A percentile compares a stretch with the other conserved stretches of the same genome.
phyloP scores from a whole-genome alignment of 2,329 filamentous ascomycete species.

The Fusarium zealandicum region DNA sequence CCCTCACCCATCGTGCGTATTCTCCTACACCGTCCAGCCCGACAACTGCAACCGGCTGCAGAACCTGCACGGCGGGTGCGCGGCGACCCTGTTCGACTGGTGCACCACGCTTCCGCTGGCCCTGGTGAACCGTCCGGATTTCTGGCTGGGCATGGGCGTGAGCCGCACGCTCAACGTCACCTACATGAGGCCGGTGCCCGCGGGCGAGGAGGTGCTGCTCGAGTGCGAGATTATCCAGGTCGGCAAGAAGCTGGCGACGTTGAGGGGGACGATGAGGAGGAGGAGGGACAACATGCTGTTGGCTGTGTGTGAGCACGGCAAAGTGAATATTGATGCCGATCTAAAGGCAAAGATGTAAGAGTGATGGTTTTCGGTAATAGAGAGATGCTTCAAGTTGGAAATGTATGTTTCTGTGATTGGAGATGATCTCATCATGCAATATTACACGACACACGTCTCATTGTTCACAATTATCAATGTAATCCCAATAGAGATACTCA shows the following conservation, averaged over 20 bases:
- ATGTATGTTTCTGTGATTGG: no score
- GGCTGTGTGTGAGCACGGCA: slow-evolving; percentile 69
- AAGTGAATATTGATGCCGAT: slow-evolving; percentile 64
- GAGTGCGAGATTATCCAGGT: slow-evolving; percentile 65
- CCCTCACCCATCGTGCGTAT: slow-evolving; percentile 52
- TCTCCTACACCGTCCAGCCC: slow-evolving; percentile 58
- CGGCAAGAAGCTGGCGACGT: slow-evolving; percentile 60
- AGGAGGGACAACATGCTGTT: slow-evolving; percentile 61
- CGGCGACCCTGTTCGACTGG: slow-evolving; percentile 72
- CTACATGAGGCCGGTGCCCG: slow-evolving; percentile 68
- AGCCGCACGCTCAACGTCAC: slow-evolving; percentile 71
- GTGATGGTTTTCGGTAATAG: no score
- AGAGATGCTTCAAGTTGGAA: no score
- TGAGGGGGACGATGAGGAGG: slow-evolving; percentile 63
- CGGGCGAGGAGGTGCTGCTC: slow-evolving; percentile 59
- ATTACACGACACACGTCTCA: no score
- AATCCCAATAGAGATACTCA: no score
- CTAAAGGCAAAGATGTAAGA: slow-evolving; percentile 40
- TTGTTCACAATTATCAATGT: no score
- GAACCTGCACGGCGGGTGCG: slow-evolving; percentile 69
- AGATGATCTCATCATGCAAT: no score
- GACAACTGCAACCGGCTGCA: slow-evolving; percentile 60
- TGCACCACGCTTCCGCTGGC: slow-evolving; percentile 67
- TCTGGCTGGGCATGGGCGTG: slow-evolving; percentile 69
- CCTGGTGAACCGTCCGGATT: slow-evolving; percentile 64